These are phyloP conservation scores for Melastoma candidum DNA, from an alignment of 441 rosid species.

Conservation along the genomic window DNA sequence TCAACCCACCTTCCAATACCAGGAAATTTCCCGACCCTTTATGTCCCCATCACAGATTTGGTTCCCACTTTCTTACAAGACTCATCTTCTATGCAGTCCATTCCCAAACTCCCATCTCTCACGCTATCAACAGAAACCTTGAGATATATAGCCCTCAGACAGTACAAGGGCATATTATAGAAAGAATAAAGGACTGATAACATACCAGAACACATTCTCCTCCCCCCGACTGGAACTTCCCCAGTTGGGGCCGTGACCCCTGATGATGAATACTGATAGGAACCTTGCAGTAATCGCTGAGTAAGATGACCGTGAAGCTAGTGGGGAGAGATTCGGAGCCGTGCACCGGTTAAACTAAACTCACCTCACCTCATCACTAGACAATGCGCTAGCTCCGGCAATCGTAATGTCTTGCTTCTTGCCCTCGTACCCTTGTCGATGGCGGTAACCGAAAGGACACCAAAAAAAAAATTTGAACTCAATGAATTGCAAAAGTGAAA, in stretches of 20 bases:
- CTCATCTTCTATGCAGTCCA: too few relatives aligned
- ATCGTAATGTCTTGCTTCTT: constrained; percentile 97
- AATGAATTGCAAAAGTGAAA: too few relatives aligned
- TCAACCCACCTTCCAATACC: too few relatives aligned
- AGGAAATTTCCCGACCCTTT: too few relatives aligned
- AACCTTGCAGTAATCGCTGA: background rate
- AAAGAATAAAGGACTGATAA: too few relatives aligned
- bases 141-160: too few relatives aligned
- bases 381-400: constrained; percentile 94
- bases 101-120: too few relatives aligned
- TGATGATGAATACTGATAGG: constrained; percentile 4
- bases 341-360: constrained; percentile 37
- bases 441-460: constrained; percentile 80
- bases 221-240: background rate
- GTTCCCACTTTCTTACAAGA: too few relatives aligned
- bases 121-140: too few relatives aligned
- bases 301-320: constrained; percentile 8
- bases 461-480: constrained; percentile 11
- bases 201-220: background rate
- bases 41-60: too few relatives aligned
- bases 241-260: background rate
- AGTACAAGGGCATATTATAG: too few relatives aligned
- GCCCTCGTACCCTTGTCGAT: constrained; percentile 73
- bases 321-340: constrained; percentile 13
- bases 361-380: constrained; percentile 58